Evolutionary conservation across 805 yeast species (phyloP).

Genomic region (Candida gorgasii): DNA sequence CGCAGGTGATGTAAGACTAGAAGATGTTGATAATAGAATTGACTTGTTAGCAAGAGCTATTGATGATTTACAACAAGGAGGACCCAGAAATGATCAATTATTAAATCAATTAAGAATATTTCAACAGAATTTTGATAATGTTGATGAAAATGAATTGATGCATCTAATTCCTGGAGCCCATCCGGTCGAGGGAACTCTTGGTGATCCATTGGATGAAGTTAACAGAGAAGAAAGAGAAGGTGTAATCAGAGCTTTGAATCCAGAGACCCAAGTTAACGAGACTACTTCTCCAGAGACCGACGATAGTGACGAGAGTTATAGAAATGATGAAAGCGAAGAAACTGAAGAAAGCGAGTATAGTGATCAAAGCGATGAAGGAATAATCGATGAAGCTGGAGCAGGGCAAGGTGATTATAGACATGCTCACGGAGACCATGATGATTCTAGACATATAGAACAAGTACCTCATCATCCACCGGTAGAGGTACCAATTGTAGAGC

Average conservation of each 20-base stretch:
- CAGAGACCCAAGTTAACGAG: too few species aligned
- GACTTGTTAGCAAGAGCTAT: conserved; percentile 29
- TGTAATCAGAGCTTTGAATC: neutral
- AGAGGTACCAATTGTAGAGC: too few species aligned
- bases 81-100: conserved; percentile 1
- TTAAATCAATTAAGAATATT: conserved; percentile 7
- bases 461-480: neutral
- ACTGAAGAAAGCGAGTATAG: too few species aligned
- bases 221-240: neutral
- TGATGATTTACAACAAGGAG: conserved; percentile 18
- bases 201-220: neutral
- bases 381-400: too few species aligned
- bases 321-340: neutral
- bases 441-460: neutral
- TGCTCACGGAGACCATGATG: too few species aligned
- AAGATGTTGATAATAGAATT: conserved; percentile 24
- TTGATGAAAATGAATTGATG: neutral
- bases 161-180: neutral
- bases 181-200: neutral
- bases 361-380: too few species aligned
- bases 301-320: neutral
- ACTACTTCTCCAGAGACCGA: too few species aligned
- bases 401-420: too few species aligned
- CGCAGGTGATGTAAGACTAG: conserved; percentile 23
- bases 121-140: conserved; percentile 1